Percentiles rank a stretch among this genome's conserved stretches.
phyloP scores from a whole-genome alignment of 176 grass and related monocot genomes.

The Raddia guianensis region DNA sequence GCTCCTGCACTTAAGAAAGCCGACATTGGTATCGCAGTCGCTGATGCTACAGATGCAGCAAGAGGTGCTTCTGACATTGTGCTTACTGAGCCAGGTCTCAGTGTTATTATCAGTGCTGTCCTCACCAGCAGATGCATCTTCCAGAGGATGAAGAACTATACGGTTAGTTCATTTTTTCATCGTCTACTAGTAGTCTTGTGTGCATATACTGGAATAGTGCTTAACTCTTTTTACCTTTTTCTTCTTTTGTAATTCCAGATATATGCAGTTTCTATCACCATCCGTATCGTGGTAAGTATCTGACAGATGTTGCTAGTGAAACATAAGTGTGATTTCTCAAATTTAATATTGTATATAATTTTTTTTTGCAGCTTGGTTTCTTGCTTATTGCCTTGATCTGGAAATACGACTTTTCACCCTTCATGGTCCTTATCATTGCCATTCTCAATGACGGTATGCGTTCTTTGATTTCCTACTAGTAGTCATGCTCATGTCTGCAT shows the following conservation, averaged over 20 bases:
- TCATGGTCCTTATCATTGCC: constrained; percentile 99
- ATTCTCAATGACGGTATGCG: constrained; percentile 91
- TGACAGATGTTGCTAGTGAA: not conserved
- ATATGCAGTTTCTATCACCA: constrained; percentile 97
- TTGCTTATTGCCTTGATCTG: constrained; percentile 97
- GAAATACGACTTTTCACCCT: constrained; percentile 92
- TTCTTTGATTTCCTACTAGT: constrained; percentile 16
- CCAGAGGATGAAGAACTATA: constrained; percentile 99
- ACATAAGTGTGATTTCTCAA: not conserved
- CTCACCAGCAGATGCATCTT: constrained; percentile 98
- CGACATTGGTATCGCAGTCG: constrained; percentile 96
- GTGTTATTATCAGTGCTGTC: constrained; percentile 95
- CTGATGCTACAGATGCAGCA: constrained; percentile 93
- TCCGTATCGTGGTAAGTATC: constrained; percentile 92
- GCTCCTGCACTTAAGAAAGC: constrained; percentile 96
- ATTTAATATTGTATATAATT: constrained; percentile 6
- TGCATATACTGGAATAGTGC: not conserved
- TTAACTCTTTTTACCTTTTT: constrained; percentile 29
- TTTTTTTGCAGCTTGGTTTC: constrained; percentile 74
- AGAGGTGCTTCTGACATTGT: constrained; percentile 95
- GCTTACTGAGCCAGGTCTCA: constrained; percentile 94
- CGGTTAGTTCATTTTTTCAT: constrained; percentile 57
- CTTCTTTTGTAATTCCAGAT: constrained; percentile 54
- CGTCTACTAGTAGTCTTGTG: not conserved
- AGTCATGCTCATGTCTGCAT: not conserved